Percentiles rank a stretch among this genome's conserved stretches.
Conservation (phyloP, 108 stramenopile species). For the Bacterosira constricta region DNA sequence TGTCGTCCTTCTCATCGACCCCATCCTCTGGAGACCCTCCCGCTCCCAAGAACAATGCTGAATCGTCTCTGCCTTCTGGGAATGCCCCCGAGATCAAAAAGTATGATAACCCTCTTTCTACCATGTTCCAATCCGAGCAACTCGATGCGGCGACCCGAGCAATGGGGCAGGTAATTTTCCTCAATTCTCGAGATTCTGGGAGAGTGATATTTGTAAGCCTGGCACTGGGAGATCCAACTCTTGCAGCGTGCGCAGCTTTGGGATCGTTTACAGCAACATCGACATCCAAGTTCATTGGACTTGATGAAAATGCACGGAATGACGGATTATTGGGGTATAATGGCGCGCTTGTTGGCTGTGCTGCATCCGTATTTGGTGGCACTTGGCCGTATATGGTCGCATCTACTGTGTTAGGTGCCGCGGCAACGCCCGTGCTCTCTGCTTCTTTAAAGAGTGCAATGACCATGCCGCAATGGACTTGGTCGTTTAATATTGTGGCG, state of each 20-base stretch:
- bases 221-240: slow-evolving; percentile 71
- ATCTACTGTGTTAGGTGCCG: slow-evolving; percentile 55
- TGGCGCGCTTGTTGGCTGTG: slow-evolving; percentile 84
- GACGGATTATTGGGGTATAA: slow-evolving; percentile 81
- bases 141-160: slow-evolving; percentile 49
- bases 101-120: background rate
- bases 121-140: background rate
- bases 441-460: slow-evolving; percentile 56
- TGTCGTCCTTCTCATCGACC: no score
- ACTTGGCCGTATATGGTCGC: slow-evolving; percentile 33
- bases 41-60: no score
- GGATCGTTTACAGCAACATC: slow-evolving; percentile 62
- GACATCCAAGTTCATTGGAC: slow-evolving; percentile 45
- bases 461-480: slow-evolving; percentile 76
- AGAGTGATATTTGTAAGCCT: slow-evolving; percentile 56
- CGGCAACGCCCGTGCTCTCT: slow-evolving; percentile 64
- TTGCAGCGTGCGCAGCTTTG: slow-evolving; percentile 54
- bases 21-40: no score
- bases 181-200: slow-evolving; percentile 63
- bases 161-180: slow-evolving; percentile 83
- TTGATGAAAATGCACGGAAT: slow-evolving; percentile 44
- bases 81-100: no score
- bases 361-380: slow-evolving; percentile 69
- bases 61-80: no score
- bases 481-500: slow-evolving; percentile 77